Conservation (phyloP, 2,329 filamentous ascomycete species). For the Epicoccum nigrum region DNA sequence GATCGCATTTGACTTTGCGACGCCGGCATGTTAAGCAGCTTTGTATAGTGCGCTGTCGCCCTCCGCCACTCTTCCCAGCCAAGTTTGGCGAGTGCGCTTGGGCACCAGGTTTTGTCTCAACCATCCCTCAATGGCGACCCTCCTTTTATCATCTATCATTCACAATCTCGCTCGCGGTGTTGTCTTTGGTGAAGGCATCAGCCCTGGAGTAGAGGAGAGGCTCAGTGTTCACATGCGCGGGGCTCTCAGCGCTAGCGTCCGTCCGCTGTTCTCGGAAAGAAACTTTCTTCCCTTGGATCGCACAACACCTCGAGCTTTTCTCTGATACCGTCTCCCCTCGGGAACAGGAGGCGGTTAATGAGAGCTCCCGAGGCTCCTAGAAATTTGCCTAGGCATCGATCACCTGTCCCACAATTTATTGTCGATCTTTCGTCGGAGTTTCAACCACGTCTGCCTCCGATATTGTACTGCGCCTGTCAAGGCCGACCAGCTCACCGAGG, state of each 20-base stretch:
- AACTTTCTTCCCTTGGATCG: background rate
- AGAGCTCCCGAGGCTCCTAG: too few species aligned
- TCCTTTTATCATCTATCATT: constrained; percentile 18
- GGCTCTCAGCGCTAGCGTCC: constrained; percentile 9
- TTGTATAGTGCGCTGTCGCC: constrained; percentile 46
- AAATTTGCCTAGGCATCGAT: too few species aligned
- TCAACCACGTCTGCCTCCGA: too few species aligned
- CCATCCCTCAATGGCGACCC: constrained; percentile 27
- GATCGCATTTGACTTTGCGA: constrained; percentile 49
- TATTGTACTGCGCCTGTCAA: too few species aligned
- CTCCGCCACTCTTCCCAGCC: constrained; percentile 34
- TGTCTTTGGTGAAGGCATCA: constrained; percentile 4
- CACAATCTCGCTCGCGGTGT: constrained; percentile 1
- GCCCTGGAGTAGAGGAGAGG: constrained; percentile 9
- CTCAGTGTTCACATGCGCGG: constrained; percentile 19
- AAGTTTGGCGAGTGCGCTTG: constrained; percentile 34
- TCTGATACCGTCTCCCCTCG: too few species aligned
- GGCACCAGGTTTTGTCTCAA: constrained; percentile 28
- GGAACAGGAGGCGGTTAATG: too few species aligned
- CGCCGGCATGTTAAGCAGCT: constrained; percentile 48
- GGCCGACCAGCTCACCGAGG: too few species aligned
- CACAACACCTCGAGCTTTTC: constrained; percentile 9
- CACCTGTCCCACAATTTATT: background rate
- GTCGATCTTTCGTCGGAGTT: too few species aligned
- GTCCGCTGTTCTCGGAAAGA: constrained; percentile 7